Conservation (phyloP, 108 stramenopile species). For the Asterionellopsis glacialis region DNA sequence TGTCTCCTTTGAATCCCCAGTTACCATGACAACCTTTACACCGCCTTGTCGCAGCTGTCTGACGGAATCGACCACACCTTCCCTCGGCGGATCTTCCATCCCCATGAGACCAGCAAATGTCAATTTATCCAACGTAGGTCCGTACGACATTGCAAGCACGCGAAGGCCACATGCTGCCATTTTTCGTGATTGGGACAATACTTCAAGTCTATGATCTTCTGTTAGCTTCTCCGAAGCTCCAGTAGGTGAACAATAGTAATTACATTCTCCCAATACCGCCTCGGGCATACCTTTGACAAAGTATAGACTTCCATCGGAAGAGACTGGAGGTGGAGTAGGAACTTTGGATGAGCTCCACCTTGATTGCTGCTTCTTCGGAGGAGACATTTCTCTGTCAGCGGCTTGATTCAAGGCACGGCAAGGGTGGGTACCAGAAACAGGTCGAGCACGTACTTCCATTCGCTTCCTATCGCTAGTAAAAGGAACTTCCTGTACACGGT, state of each 20-base stretch:
- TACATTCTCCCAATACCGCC: slow-evolving; percentile 76
- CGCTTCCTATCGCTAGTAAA: slow-evolving; percentile 91
- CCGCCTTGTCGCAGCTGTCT: slow-evolving; percentile 71
- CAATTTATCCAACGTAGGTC: slow-evolving; percentile 46
- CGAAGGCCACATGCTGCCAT: slow-evolving; percentile 87
- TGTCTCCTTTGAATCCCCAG: slow-evolving; percentile 94
- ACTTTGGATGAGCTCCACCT: neutral
- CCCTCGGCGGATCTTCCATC: slow-evolving; percentile 91
- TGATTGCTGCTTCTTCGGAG: neutral
- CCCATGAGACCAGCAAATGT: slow-evolving; percentile 90
- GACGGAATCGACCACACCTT: slow-evolving; percentile 79
- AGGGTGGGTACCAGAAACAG: slow-evolving; percentile 66
- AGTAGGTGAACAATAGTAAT: slow-evolving; percentile 41
- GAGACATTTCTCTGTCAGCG: slow-evolving; percentile 2
- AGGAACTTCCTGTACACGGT: slow-evolving; percentile 87
- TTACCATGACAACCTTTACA: slow-evolving; percentile 94
- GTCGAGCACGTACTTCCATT: slow-evolving; percentile 91
- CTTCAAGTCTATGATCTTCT: slow-evolving; percentile 39
- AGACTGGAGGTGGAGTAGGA: slow-evolving; percentile 11
- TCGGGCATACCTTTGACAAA: slow-evolving; percentile 97
- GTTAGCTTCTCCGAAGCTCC: slow-evolving; percentile 48
- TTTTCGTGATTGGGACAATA: slow-evolving; percentile 47
- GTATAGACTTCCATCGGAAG: slow-evolving; percentile 52
- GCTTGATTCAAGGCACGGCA: slow-evolving; percentile 64
- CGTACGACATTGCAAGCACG: slow-evolving; percentile 89